Evolutionary conservation across 129 eudicot species (phyloP).

Genomic region (Deinandra increscens): DNA sequence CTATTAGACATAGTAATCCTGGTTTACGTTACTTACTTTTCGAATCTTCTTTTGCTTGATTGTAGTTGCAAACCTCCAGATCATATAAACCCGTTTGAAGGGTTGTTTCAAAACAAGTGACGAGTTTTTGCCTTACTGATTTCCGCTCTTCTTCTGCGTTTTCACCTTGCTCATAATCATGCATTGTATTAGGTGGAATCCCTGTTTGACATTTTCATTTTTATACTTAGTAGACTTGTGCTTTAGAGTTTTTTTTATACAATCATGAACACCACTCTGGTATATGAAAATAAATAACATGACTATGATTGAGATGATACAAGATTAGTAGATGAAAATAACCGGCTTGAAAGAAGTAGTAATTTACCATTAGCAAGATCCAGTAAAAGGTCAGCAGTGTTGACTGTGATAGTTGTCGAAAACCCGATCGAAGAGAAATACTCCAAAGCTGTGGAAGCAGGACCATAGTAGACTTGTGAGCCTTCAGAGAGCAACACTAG

Average conservation of each 20-base stretch:
- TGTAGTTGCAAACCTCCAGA: constrained; percentile 52
- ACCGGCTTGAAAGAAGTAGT: constrained; percentile 3
- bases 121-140: constrained; percentile 53
- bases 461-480: constrained; percentile 87
- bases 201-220: constrained; percentile 48
- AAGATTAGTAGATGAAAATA: not conserved
- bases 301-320: constrained; percentile 22
- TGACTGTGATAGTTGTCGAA: constrained; percentile 62
- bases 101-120: constrained; percentile 73
- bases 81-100: constrained; percentile 54
- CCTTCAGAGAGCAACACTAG: constrained; percentile 86
- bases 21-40: constrained; percentile 46
- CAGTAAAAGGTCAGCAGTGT: constrained; percentile 89
- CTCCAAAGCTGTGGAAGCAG: constrained; percentile 74
- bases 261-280: not conserved
- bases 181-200: constrained; percentile 64
- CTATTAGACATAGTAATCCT: not conserved
- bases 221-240: too few relatives aligned
- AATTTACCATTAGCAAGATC: constrained; percentile 95
- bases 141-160: constrained; percentile 57
- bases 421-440: constrained; percentile 91
- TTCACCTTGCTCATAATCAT: constrained; percentile 61
- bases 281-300: not conserved
- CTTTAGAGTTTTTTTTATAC: not conserved
- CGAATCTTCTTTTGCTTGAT: constrained; percentile 48